Evolutionary conservation across 768 basidiomycete species (phyloP).

Genomic region (Lactifluus piperatus): DNA sequence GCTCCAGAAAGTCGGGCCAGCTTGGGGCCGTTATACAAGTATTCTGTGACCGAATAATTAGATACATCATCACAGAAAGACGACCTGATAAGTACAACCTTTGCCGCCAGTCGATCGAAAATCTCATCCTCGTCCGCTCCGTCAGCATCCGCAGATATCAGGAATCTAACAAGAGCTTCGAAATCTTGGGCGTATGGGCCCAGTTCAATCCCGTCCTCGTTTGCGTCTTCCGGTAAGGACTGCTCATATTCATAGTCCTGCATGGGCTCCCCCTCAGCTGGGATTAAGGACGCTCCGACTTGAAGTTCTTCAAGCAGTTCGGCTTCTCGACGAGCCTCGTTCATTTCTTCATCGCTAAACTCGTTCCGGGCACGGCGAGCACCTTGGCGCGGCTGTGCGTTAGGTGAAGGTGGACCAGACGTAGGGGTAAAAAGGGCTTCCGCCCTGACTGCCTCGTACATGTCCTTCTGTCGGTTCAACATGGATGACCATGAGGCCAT

Average conservation of each 20-base stretch:
- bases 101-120: constrained; percentile 40
- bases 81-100: constrained; percentile 28
- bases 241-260: constrained; percentile 4
- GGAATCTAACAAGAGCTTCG: constrained; percentile 44
- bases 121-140: constrained; percentile 39
- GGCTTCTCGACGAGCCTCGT: neutral
- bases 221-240: neutral
- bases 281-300: constrained; percentile 6
- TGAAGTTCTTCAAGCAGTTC: constrained; percentile 12
- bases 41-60: neutral
- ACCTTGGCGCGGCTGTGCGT: neutral
- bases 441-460: constrained; percentile 39
- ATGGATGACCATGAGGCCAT: constrained; percentile 42
- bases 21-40: constrained; percentile 32
- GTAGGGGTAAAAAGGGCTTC: neutral
- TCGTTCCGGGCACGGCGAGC: neutral
- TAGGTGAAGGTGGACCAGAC: neutral
- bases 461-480: constrained; percentile 28
- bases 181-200: constrained; percentile 33
- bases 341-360: neutral
- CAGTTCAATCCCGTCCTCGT: neutral
- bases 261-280: neutral
- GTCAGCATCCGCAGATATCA: constrained; percentile 43
- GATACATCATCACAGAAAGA: neutral
- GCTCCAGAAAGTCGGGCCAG: constrained; percentile 24